phyloP scores from a whole-genome alignment of 2,329 filamentous ascomycete genomes.

The Aureobasidium sp. region DNA sequence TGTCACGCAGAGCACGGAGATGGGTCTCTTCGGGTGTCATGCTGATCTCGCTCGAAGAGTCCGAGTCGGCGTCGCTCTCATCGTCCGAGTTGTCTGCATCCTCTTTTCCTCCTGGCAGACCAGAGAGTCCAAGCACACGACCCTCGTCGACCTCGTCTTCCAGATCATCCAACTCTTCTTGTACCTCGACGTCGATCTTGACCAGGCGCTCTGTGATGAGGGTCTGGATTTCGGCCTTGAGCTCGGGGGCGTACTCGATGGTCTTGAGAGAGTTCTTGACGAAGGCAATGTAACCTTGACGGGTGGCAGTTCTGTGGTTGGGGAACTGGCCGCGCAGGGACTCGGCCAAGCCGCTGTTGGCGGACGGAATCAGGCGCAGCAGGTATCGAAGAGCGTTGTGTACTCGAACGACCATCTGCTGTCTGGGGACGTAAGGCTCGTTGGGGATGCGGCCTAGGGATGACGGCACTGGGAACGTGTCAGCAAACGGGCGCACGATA shows the following conservation, averaged over 20 bases:
- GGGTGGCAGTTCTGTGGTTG: constrained; percentile 54
- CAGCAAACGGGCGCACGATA: constrained; percentile 22
- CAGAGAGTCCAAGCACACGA: constrained; percentile 48
- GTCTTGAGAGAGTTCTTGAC: constrained; percentile 74
- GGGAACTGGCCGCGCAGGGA: constrained; percentile 26
- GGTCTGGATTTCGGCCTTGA: constrained; percentile 72
- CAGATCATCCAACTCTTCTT: constrained; percentile 83
- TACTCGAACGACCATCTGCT: constrained; percentile 61
- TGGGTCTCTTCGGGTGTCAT: constrained; percentile 48
- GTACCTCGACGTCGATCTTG: constrained; percentile 91
- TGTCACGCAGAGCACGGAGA: constrained; percentile 65
- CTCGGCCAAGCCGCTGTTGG: constrained; percentile 58
- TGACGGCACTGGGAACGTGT: constrained; percentile 40
- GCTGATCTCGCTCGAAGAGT: constrained; percentile 52
- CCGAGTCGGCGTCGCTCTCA: constrained; percentile 60
- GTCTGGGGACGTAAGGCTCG: constrained; percentile 49
- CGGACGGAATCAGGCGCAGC: constrained; percentile 71
- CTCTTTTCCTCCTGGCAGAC: constrained; percentile 18
- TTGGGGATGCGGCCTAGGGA: constrained; percentile 45
- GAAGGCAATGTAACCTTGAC: constrained; percentile 75
- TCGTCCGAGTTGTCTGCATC: constrained; percentile 44
- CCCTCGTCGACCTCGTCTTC: constrained; percentile 79
- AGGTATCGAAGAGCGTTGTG: constrained; percentile 70
- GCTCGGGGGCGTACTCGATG: constrained; percentile 65
- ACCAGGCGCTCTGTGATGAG: constrained; percentile 79